A percentile compares a stretch with the other conserved stretches of the same genome.
Conservation (phyloP, 257 asterid species). For the Buddleja alternifolia region DNA sequence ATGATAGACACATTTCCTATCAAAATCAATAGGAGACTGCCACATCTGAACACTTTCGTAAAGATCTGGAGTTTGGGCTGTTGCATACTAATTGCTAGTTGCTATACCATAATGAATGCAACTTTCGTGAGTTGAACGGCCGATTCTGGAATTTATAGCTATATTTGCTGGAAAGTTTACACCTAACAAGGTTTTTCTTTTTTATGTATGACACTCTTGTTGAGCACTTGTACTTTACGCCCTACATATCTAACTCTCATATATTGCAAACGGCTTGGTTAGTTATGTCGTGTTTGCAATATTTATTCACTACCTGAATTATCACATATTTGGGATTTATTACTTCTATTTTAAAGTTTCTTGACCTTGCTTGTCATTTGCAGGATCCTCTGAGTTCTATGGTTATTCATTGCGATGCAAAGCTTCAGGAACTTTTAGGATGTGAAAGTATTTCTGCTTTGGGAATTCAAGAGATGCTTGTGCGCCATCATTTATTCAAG, state of each 20-base stretch:
- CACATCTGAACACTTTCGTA: background rate
- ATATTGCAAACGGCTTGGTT: too few species aligned
- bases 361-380: slow-evolving; percentile 28
- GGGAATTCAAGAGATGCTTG: slow-evolving; percentile 60
- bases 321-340: slow-evolving; percentile 14
- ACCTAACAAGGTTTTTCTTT: background rate
- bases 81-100: slow-evolving; percentile 4
- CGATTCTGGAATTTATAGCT: too few species aligned
- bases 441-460: slow-evolving; percentile 60
- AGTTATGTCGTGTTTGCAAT: too few species aligned
- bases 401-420: slow-evolving; percentile 50
- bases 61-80: background rate
- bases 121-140: too few species aligned
- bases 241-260: background rate
- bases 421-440: slow-evolving; percentile 63
- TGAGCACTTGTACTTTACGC: background rate
- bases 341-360: slow-evolving; percentile 2
- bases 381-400: slow-evolving; percentile 60
- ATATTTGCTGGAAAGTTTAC: background rate
- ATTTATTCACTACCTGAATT: background rate
- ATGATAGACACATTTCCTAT: too few species aligned
- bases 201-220: background rate
- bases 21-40: too few species aligned
- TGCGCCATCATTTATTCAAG: slow-evolving; percentile 51
- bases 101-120: too few species aligned